Base-by-base conservation (phyloP, 1,284 basidiomycete genomes). In the Cryptococcus sp. region DNA sequence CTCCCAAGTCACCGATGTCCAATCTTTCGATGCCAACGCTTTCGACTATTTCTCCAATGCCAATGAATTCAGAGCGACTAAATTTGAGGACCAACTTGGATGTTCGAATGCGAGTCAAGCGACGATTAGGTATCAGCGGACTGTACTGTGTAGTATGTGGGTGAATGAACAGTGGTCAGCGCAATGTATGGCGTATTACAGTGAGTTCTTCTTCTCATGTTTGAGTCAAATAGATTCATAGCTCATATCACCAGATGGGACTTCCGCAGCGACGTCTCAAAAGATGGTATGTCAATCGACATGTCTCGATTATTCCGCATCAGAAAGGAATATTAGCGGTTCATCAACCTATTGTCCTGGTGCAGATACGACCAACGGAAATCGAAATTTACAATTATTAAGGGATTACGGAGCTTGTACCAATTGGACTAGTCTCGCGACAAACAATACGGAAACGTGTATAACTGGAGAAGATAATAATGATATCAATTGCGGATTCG, bases 401-500 rank as follows among this genome's bases (percentile, higher is more conserved):
- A 72, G 75, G 58, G 78, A 79, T 60, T 76, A 58, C 43, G 58
- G 59, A 1, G 66, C 68, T 49, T 78, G 78, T 61, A 76, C 74
- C 33, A 66, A 78, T 58, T 77, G 74, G 74, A 71, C 71, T 13
- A 69, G 74, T 6, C 61, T 77, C 7, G 65, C 74, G 34, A 76
- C 78, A 5, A 72, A 74, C 55, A 66, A 77, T 53, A 60, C 67
- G 34, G 52, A 58, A 3, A 70, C 71, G 10, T 80, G 79, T 59
- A 70, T 79, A 30, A 35, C 55, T 5, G 79, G 79, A 7, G 45
- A 46, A 7, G 52, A 53, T 34, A 57, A 54, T 42, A 79, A 79
- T 60, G 79, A 80, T 59, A 66, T 63, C 23, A 78, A 77, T 66
- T 80, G 79, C 58, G 79, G 79, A 8, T 80, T 66, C 52, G 78